phyloP scores from a whole-genome alignment of 2,329 filamentous ascomycete genomes.

The Periconia sp. region DNA sequence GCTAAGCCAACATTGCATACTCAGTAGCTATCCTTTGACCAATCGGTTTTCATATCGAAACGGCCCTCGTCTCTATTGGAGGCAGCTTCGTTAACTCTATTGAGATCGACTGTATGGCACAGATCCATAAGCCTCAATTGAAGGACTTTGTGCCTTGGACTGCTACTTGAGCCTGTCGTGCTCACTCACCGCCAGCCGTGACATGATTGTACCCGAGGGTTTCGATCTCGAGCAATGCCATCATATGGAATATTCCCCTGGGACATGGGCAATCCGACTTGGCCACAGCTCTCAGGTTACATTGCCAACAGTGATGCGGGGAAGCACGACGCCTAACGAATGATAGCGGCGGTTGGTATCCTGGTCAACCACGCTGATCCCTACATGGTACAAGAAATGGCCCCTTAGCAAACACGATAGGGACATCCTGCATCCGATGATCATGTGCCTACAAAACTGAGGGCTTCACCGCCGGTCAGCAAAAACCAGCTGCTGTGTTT shows the following conservation, averaged over 20 bases:
- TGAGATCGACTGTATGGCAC: no score
- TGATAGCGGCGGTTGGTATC: constrained; percentile 12
- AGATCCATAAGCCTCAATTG: no score
- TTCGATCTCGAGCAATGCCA: no score
- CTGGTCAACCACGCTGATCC: constrained; percentile 4
- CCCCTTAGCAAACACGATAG: background rate
- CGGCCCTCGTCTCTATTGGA: no score
- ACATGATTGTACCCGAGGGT: no score
- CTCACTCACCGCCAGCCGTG: no score
- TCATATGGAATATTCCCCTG: background rate
- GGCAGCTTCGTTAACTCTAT: background rate
- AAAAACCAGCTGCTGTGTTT: background rate
- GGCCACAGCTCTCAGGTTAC: constrained; percentile 15
- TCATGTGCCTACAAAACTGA: constrained; percentile 12
- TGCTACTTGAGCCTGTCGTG: background rate
- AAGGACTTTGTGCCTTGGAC: no score
- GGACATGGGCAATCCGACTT: background rate
- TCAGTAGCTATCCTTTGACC: no score
- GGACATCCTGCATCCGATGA: background rate
- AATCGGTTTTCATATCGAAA: no score
- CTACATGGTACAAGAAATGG: no score
- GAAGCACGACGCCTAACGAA: constrained; percentile 15
- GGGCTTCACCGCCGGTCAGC: background rate
- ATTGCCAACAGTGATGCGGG: constrained; percentile 23
- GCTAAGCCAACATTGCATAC: no score